Percentiles rank a stretch among this genome's conserved stretches.
These are phyloP conservation scores for Tylopilus sp. DNA, from an alignment of 768 basidiomycete genomes.

Conservation along the genomic window DNA sequence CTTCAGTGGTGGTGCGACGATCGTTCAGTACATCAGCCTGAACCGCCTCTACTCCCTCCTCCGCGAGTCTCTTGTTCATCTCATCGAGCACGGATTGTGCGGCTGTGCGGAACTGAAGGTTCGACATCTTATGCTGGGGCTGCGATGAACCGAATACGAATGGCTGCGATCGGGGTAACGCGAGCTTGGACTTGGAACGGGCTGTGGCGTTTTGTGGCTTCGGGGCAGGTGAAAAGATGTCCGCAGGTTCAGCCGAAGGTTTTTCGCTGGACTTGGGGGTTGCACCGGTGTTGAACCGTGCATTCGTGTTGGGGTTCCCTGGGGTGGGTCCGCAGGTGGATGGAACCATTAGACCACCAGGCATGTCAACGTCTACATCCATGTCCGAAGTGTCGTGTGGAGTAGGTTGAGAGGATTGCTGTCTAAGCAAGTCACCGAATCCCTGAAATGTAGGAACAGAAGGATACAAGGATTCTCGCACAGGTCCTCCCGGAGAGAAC, in stretches of 20 bases:
- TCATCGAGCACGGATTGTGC: conserved; percentile 75
- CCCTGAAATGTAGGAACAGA: conserved; percentile 33
- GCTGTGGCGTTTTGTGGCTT: conserved; percentile 16
- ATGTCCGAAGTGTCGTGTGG: conserved; percentile 30
- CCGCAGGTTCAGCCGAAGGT: conserved; percentile 31
- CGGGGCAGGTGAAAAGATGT: conserved; percentile 41
- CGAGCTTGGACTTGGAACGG: conserved; percentile 26
- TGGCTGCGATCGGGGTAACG: conserved; percentile 34
- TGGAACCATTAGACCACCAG: conserved; percentile 29
- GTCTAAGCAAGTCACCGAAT: conserved; percentile 25
- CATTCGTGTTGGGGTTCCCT: conserved; percentile 6
- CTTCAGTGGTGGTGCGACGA: conserved; percentile 6
- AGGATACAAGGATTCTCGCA: conserved; percentile 37
- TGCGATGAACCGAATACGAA: conserved; percentile 81
- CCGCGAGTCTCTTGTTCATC: conserved; percentile 71
- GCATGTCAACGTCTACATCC: conserved; percentile 36
- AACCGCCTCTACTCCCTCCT: conserved; percentile 52
- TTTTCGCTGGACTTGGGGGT: conserved; percentile 26
- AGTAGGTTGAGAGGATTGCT: conserved; percentile 7
- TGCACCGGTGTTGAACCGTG: conserved; percentile 22
- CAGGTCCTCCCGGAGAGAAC: conserved; percentile 30
- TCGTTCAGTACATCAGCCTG: conserved; percentile 43
- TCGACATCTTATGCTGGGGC: conserved; percentile 58
- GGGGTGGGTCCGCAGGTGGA: conserved; percentile 21
- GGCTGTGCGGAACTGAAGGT: conserved; percentile 62